Percentiles rank a stretch among this genome's conserved stretches.
Conservation (phyloP, 2,329 filamentous ascomycete genomes). For the Helotiales sp. region DNA sequence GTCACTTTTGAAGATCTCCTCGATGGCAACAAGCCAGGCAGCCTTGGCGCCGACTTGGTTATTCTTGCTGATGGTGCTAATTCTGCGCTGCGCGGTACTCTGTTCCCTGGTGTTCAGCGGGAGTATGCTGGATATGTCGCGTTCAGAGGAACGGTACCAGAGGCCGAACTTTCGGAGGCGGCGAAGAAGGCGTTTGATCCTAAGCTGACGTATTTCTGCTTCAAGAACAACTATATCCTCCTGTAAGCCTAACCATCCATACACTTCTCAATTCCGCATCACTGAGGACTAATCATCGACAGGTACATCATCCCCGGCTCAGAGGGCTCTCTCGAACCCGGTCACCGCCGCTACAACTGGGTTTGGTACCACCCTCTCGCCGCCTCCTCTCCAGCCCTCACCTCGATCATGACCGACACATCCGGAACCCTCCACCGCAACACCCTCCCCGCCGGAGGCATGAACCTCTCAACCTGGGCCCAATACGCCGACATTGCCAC, state of each 20-base stretch:
- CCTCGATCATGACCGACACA: slow-evolving; percentile 42
- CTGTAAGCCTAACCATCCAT: slow-evolving; percentile 26
- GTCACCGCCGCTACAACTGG: slow-evolving; percentile 50
- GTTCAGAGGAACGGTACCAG: slow-evolving; percentile 49
- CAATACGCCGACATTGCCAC: slow-evolving; percentile 22
- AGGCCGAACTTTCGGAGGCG: slow-evolving; percentile 45
- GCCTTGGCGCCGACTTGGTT: slow-evolving; percentile 19
- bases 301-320: slow-evolving; percentile 18
- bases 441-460: slow-evolving; percentile 31
- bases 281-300: neutral
- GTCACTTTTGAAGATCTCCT: slow-evolving; percentile 4
- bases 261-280: slow-evolving; percentile 19
- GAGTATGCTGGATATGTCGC: slow-evolving; percentile 47
- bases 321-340: slow-evolving; percentile 46
- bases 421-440: slow-evolving; percentile 37
- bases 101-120: slow-evolving; percentile 25
- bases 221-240: slow-evolving; percentile 47
- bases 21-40: neutral
- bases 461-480: slow-evolving; percentile 25
- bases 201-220: slow-evolving; percentile 49
- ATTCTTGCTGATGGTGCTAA: slow-evolving; percentile 31
- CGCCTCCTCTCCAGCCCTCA: slow-evolving; percentile 28
- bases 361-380: slow-evolving; percentile 51
- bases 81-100: slow-evolving; percentile 21
- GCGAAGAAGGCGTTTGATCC: slow-evolving; percentile 45